Evolutionary conservation across 2,329 filamentous ascomycete species (phyloP).

Genomic region (Talaromyces piceae): DNA sequence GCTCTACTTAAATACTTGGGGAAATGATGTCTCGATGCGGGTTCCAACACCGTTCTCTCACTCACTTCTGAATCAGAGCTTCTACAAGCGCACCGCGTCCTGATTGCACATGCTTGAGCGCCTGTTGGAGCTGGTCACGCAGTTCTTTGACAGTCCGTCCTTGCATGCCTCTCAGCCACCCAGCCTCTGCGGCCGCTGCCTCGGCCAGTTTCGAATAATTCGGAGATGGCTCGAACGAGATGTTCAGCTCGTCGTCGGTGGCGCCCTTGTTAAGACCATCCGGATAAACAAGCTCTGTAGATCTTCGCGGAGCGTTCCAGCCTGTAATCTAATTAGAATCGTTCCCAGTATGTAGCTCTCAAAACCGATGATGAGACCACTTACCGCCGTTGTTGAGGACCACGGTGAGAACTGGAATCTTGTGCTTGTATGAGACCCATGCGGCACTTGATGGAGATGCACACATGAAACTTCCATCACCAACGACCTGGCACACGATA

Average conservation of each 20-base stretch:
- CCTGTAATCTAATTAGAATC: not conserved
- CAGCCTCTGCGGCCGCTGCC: not conserved
- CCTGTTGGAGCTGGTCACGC: not conserved
- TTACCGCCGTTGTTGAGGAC: conserved; percentile 7
- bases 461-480: conserved; percentile 10
- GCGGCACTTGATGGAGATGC: not conserved
- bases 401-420: conserved; percentile 7
- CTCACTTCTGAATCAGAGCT: not conserved
- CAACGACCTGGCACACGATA: conserved; percentile 8
- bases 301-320: conserved; percentile 7
- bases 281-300: conserved; percentile 4
- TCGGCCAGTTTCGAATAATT: conserved; percentile 3
- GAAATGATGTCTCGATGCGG: not conserved
- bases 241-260: conserved; percentile 4
- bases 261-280: conserved; percentile 5
- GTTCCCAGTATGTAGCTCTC: not conserved
- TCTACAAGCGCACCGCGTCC: not conserved
- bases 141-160: not conserved
- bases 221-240: conserved; percentile 1
- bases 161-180: not conserved
- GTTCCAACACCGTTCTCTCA: not conserved
- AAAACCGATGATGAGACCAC: not conserved
- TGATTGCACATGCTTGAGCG: not conserved
- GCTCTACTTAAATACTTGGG: too few species aligned
- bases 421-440: conserved; percentile 5